These are phyloP conservation scores for Camellia sinensis DNA, from an alignment of 148 eudicot species.

Conservation along the genomic window DNA sequence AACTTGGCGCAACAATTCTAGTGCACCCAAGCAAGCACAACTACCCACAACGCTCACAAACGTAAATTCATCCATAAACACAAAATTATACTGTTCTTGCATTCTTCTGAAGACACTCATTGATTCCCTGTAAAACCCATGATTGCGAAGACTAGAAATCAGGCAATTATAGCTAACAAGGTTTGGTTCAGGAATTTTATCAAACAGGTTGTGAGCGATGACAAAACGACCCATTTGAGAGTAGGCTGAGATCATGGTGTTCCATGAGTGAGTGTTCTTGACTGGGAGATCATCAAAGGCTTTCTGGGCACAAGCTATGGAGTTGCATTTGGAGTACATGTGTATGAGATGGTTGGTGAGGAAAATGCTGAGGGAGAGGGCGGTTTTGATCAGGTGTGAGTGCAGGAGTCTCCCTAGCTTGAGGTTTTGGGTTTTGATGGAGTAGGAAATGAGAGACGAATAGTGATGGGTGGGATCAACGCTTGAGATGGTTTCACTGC, in stretches of 20 bases:
- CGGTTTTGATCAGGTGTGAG: slow-evolving; percentile 51
- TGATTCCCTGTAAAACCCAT: no score
- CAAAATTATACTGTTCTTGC: no score
- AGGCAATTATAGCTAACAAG: no score
- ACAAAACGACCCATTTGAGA: slow-evolving; percentile 32
- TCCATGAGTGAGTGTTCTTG: slow-evolving; percentile 38
- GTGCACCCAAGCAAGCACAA: no score
- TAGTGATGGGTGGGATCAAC: slow-evolving; percentile 20
- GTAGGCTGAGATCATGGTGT: slow-evolving; percentile 48
- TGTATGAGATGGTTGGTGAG: slow-evolving; percentile 52
- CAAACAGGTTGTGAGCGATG: slow-evolving; percentile 23
- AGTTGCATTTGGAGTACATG: slow-evolving; percentile 50
- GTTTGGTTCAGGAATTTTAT: no score
- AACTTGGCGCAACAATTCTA: no score
- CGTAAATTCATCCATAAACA: no score
- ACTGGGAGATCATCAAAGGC: no score
- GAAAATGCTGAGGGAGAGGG: slow-evolving; percentile 36
- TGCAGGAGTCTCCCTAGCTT: slow-evolving; percentile 36
- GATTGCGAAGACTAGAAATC: no score
- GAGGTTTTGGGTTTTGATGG: no score
- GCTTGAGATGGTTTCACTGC: neutral
- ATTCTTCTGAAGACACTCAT: no score
- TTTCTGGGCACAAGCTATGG: slow-evolving; percentile 9
- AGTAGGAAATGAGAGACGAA: slow-evolving; percentile 38
- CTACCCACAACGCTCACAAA: no score